These are phyloP conservation scores for Blastobotrys americana DNA, from an alignment of 805 yeast species.

Conservation along the genomic window DNA sequence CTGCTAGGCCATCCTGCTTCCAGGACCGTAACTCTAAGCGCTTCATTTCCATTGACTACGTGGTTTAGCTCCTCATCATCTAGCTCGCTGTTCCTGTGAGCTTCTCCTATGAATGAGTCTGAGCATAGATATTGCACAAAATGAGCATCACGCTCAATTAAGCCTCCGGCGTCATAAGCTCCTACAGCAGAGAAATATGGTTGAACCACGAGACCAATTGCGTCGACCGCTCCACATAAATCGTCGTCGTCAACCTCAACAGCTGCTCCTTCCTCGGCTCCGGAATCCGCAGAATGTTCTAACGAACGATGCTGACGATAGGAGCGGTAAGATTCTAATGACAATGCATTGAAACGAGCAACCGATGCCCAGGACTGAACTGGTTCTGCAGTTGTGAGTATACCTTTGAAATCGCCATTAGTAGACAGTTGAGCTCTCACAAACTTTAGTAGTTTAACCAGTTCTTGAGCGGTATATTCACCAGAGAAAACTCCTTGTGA, in stretches of 20 bases:
- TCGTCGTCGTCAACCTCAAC: slow-evolving; percentile 39
- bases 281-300: neutral
- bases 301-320: neutral
- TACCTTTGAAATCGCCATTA: slow-evolving; percentile 33
- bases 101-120: slow-evolving; percentile 25
- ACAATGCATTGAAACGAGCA: slow-evolving; percentile 17
- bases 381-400: slow-evolving; percentile 74
- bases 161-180: slow-evolving; percentile 53
- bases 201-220: slow-evolving; percentile 70
- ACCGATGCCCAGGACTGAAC: slow-evolving; percentile 49
- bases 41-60: slow-evolving; percentile 40
- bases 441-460: slow-evolving; percentile 16
- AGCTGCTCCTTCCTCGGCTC: neutral
- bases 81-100: slow-evolving; percentile 8
- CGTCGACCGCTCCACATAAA: slow-evolving; percentile 71
- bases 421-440: slow-evolving; percentile 10
- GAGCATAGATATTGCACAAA: slow-evolving; percentile 48
- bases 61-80: slow-evolving; percentile 7
- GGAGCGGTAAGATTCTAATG: slow-evolving; percentile 11
- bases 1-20: slow-evolving; percentile 88
- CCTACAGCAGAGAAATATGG: slow-evolving; percentile 57
- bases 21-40: slow-evolving; percentile 35
- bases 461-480: slow-evolving; percentile 14
- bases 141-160: slow-evolving; percentile 51
- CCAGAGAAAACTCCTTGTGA: slow-evolving; percentile 18